These are phyloP conservation scores for Amylostereum areolatum DNA, from an alignment of 1,284 basidiomycete species.

Conservation along the genomic window DNA sequence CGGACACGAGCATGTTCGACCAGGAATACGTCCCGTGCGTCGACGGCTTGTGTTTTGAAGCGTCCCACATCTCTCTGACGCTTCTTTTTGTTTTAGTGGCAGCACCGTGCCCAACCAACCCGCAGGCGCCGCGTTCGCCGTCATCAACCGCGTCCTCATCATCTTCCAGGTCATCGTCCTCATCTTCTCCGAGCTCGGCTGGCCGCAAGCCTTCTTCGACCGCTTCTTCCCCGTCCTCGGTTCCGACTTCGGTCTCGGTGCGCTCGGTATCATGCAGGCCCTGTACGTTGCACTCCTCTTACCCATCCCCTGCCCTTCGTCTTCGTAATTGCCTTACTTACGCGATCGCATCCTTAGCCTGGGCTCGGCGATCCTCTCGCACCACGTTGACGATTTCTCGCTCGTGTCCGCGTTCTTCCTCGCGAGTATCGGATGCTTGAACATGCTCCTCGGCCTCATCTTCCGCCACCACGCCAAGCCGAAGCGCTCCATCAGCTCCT, in stretches of 20 bases:
- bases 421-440: conserved; percentile 78
- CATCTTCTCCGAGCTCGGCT: conserved; percentile 59
- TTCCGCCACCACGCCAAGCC: conserved; percentile 59
- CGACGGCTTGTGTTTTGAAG: neutral
- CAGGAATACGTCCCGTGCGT: conserved; percentile 74
- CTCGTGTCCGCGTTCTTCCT: conserved; percentile 84
- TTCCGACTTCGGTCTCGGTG: conserved; percentile 71
- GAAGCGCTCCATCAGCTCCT: conserved; percentile 56
- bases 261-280: conserved; percentile 78
- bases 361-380: conserved; percentile 76
- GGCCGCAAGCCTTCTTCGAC: conserved; percentile 69
- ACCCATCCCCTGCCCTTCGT: neutral
- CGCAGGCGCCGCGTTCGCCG: conserved; percentile 83
- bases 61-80: neutral
- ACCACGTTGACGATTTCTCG: conserved; percentile 73
- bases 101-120: conserved; percentile 83
- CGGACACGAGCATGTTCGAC: conserved; percentile 28
- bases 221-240: conserved; percentile 87
- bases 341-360: conserved; percentile 33
- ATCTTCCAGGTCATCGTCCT: conserved; percentile 72
- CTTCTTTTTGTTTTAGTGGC: conserved; percentile 31
- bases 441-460: conserved; percentile 73
- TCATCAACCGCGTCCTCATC: conserved; percentile 78
- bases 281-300: conserved; percentile 39
- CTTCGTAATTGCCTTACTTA: conserved; percentile 2